Evolutionary conservation across 768 basidiomycete genomes (phyloP).

Genomic region (Russula sp.): DNA sequence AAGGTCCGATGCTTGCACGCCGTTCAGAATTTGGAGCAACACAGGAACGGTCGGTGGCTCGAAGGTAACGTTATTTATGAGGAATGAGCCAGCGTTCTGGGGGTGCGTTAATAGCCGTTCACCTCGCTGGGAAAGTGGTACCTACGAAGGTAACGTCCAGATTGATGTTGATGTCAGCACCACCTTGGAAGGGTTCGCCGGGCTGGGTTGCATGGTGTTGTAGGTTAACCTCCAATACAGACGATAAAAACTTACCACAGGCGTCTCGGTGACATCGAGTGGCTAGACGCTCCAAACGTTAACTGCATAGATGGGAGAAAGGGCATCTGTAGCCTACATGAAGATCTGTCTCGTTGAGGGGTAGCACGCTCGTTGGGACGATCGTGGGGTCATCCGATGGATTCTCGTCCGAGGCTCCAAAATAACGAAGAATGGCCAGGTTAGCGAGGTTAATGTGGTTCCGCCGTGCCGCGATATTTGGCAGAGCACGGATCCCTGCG

Average conservation of each 20-base stretch:
- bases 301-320: not conserved
- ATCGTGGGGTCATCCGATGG: conserved; percentile 1
- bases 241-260: conserved; percentile 1
- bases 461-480: not conserved
- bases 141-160: not conserved
- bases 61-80: conserved; percentile 34
- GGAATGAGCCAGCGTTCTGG: conserved; percentile 24
- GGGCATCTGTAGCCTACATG: not conserved
- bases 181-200: not conserved
- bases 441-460: conserved; percentile 10
- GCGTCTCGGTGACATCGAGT: not conserved
- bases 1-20: conserved; percentile 42
- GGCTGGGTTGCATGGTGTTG: not conserved
- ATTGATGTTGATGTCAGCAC: too few species aligned
- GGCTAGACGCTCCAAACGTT: not conserved
- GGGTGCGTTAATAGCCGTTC: not conserved
- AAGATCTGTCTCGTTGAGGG: conserved; percentile 6
- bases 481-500: conserved; percentile 15
- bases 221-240: not conserved
- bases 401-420: not conserved
- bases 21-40: conserved; percentile 53
- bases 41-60: conserved; percentile 42
- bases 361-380: not conserved
- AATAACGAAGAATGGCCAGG: conserved; percentile 23
- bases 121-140: not conserved